Evolutionary conservation across 2,329 filamentous ascomycete species (phyloP).

Genomic region (Penicillium sp.): DNA sequence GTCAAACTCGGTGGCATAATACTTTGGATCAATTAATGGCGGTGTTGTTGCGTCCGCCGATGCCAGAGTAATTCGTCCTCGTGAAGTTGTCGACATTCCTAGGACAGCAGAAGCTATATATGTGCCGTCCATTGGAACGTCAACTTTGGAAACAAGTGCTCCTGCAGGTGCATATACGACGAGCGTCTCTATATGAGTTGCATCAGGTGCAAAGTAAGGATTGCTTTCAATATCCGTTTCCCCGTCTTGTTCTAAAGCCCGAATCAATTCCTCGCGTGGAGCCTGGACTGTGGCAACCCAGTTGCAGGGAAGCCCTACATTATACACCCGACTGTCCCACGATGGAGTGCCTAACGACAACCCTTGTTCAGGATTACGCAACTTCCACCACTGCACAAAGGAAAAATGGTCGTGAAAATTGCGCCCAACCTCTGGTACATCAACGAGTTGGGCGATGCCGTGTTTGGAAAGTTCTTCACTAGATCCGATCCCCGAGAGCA

Average conservation of each 20-base stretch:
- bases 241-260: constrained; percentile 25
- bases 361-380: constrained; percentile 32
- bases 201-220: constrained; percentile 1
- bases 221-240: constrained; percentile 18
- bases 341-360: constrained; percentile 33
- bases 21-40: constrained; percentile 28
- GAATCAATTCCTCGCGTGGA: constrained; percentile 28
- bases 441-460: constrained; percentile 23
- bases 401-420: constrained; percentile 25
- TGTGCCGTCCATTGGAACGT: constrained; percentile 21
- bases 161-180: constrained; percentile 23
- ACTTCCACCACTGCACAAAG: constrained; percentile 25
- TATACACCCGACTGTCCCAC: constrained; percentile 35
- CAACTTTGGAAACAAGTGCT: constrained; percentile 3
- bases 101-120: constrained; percentile 21
- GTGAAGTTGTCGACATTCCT: constrained; percentile 20
- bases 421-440: constrained; percentile 22
- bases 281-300: constrained; percentile 33
- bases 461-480: constrained; percentile 25
- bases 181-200: constrained; percentile 18
- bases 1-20: constrained; percentile 23
- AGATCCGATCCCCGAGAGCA: constrained; percentile 35
- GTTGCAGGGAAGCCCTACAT: constrained; percentile 34
- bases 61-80: constrained; percentile 18
- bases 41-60: constrained; percentile 16